phyloP scores from a whole-genome alignment of 2,329 filamentous ascomycete genomes.

The Delphinella strobiligena region DNA sequence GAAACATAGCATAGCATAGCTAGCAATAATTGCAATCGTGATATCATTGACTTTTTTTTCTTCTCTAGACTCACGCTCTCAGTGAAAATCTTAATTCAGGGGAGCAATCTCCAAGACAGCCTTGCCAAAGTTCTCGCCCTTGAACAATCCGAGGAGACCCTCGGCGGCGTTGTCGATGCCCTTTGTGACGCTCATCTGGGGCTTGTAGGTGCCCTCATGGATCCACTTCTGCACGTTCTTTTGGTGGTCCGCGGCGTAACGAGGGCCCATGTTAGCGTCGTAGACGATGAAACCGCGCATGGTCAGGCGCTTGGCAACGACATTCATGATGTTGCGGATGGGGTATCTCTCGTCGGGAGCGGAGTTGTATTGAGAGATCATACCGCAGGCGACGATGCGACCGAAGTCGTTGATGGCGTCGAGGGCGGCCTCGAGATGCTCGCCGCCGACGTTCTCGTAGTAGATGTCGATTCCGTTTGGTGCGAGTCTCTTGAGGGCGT shows the following conservation, averaged over 20 bases:
- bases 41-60: too few species aligned
- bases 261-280: conserved; percentile 52
- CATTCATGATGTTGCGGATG: conserved; percentile 50
- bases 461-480: conserved; percentile 74
- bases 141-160: conserved; percentile 61
- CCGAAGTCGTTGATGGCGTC: conserved; percentile 52
- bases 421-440: conserved; percentile 58
- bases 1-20: too few species aligned
- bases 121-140: conserved; percentile 79
- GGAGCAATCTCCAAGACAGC: conserved; percentile 67
- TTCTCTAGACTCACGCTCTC: too few species aligned
- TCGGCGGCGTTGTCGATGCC: conserved; percentile 69
- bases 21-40: too few species aligned
- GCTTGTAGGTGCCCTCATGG: conserved; percentile 61
- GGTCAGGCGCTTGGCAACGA: conserved; percentile 57
- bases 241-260: conserved; percentile 59
- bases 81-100: too few species aligned
- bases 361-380: conserved; percentile 71
- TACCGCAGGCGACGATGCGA: conserved; percentile 50
- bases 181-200: conserved; percentile 53
- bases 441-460: conserved; percentile 67
- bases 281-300: conserved; percentile 67
- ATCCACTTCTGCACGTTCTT: conserved; percentile 67
- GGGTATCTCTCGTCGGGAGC: conserved; percentile 46
- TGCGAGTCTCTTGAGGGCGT: conserved; percentile 58